Percentiles rank a stretch among this genome's conserved stretches.
These are phyloP conservation scores for Diaporthe sp. DNA, from an alignment of 2,329 filamentous ascomycete species.

Conservation along the genomic window DNA sequence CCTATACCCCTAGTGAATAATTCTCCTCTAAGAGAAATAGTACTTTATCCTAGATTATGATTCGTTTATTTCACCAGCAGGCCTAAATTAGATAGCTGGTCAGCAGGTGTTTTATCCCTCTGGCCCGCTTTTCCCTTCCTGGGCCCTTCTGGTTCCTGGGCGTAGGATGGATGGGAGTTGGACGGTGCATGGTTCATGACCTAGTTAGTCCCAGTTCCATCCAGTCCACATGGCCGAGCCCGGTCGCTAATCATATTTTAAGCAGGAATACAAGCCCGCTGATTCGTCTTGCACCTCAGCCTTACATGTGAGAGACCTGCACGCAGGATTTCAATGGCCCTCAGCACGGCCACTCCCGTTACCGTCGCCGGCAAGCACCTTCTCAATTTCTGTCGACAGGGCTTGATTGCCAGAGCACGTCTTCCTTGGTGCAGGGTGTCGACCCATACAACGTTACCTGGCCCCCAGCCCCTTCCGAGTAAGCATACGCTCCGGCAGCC, in stretches of 20 bases:
- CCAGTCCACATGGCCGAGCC: background rate
- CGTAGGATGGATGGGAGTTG: background rate
- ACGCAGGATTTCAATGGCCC: constrained; percentile 6
- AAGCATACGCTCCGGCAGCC: constrained; percentile 1
- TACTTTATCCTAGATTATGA: too few species aligned
- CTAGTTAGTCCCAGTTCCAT: background rate
- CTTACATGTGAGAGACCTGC: constrained; percentile 4
- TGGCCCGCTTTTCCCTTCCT: constrained; percentile 22
- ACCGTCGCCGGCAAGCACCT: constrained; percentile 21
- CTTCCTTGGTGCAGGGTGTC: constrained; percentile 28
- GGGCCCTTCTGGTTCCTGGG: constrained; percentile 4
- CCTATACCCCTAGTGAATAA: fast-evolving
- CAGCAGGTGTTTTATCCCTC: constrained; percentile 14
- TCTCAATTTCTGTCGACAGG: background rate
- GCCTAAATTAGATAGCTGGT: constrained; percentile 6
- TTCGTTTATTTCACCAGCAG: background rate
- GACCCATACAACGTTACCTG: constrained; percentile 37
- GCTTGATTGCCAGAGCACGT: background rate
- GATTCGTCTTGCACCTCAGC: constrained; percentile 32
- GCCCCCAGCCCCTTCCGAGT: constrained; percentile 3
- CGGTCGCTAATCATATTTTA: constrained; percentile 9
- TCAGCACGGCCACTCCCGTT: background rate
- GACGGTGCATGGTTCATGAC: background rate
- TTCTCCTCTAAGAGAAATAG: fast-evolving
- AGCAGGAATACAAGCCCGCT: constrained; percentile 35